Evolutionary conservation across 208 protist genomes (phyloP).

Genomic region (Endotrypanum monterogeii): DNA sequence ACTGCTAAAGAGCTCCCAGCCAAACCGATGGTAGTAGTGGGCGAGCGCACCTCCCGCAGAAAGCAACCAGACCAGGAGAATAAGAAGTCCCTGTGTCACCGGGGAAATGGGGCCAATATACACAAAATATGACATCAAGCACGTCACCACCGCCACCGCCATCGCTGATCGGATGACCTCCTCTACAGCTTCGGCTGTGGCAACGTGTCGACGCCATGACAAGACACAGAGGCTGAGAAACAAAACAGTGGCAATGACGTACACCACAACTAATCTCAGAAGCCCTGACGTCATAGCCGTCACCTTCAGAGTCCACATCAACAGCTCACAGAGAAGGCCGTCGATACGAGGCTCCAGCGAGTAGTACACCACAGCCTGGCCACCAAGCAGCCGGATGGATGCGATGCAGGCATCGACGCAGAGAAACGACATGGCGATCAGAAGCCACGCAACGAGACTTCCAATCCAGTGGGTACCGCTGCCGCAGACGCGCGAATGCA

Average conservation of each 20-base stretch:
- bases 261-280: conserved; percentile 5
- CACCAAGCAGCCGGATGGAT: conserved; percentile 19
- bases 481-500: conserved; percentile 7
- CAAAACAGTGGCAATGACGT: conserved; percentile 3
- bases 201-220: neutral
- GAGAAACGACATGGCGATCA: conserved; percentile 10
- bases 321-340: conserved; percentile 27
- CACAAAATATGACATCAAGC: conserved; percentile 9
- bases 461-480: conserved; percentile 16
- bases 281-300: conserved; percentile 14
- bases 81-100: conserved; percentile 4
- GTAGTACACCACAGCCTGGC: conserved; percentile 21
- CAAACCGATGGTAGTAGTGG: conserved; percentile 27
- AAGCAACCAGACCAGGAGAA: conserved; percentile 18
- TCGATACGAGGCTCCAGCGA: conserved; percentile 29
- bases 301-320: conserved; percentile 32
- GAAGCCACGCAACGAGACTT: conserved; percentile 12
- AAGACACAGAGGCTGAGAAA: conserved; percentile 24
- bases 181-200: conserved; percentile 26
- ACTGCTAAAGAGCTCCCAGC: conserved; percentile 23
- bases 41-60: conserved; percentile 9
- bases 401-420: conserved; percentile 18
- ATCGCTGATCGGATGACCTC: conserved; percentile 18
- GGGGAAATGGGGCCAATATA: conserved; percentile 14
- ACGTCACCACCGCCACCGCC: conserved; percentile 14